Conservation (phyloP, 441 rosid genomes). For the Erysimum cheiri region DNA sequence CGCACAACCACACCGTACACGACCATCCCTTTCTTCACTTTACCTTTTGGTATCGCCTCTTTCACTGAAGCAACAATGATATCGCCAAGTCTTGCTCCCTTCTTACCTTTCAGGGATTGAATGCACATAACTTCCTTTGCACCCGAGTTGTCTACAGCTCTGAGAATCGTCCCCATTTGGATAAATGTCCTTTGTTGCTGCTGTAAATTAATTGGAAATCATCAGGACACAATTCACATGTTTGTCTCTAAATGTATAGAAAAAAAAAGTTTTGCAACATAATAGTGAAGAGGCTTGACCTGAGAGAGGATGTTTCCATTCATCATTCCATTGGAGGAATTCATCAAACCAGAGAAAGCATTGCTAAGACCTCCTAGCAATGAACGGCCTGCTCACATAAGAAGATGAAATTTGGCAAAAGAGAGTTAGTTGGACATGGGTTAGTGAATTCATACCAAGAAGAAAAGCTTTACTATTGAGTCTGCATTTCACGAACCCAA, state of each 20-base stretch:
- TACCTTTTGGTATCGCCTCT: slow-evolving; percentile 77
- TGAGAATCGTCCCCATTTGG: slow-evolving; percentile 85
- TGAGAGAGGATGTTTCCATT: slow-evolving; percentile 50
- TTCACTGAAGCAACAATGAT: slow-evolving; percentile 80
- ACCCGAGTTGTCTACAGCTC: slow-evolving; percentile 86
- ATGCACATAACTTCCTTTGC: slow-evolving; percentile 92
- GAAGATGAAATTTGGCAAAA: too few species aligned
- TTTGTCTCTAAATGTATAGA: background rate
- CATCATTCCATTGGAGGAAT: slow-evolving; percentile 47
- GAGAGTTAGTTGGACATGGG: too few species aligned
- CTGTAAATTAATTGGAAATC: slow-evolving; percentile 21
- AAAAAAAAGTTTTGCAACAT: background rate
- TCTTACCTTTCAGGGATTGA: slow-evolving; percentile 72
- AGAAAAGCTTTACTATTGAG: background rate
- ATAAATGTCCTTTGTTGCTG: slow-evolving; percentile 81
- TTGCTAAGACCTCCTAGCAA: slow-evolving; percentile 58
- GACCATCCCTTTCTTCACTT: slow-evolving; percentile 87
- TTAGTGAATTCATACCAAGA: slow-evolving; percentile 2
- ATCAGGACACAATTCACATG: slow-evolving; percentile 2
- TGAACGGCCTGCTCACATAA: slow-evolving; percentile 44
- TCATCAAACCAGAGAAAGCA: slow-evolving; percentile 50
- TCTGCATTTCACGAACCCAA: slow-evolving; percentile 9
- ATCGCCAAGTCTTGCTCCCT: slow-evolving; percentile 91
- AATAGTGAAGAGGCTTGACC: slow-evolving; percentile 43
- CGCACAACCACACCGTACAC: slow-evolving; percentile 84